Percentiles rank a stretch among this genome's conserved stretches.
These are phyloP conservation scores for Fraxinus xanthoxyloides DNA, from an alignment of 305 asterid species.

Conservation along the genomic window DNA sequence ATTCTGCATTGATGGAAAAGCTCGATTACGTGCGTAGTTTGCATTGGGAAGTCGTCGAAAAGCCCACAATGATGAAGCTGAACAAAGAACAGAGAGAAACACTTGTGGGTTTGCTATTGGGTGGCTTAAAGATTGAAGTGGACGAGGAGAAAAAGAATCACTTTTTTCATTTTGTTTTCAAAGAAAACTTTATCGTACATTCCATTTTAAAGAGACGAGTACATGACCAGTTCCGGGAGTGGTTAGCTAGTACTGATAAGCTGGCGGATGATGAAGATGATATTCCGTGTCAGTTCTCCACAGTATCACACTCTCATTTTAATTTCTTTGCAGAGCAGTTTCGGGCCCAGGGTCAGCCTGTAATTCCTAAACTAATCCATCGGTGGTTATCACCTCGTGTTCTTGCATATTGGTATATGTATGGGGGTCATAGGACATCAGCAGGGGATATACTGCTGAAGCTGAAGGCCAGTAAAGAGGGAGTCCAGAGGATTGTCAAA, in stretches of 20 bases:
- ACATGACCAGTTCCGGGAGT: slow-evolving; percentile 65
- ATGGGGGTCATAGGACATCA: slow-evolving; percentile 72
- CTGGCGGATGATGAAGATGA: slow-evolving; percentile 29
- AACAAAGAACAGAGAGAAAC: slow-evolving; percentile 76
- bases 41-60: slow-evolving; percentile 40
- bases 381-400: slow-evolving; percentile 87
- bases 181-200: slow-evolving; percentile 52
- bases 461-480: slow-evolving; percentile 60
- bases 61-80: slow-evolving; percentile 52
- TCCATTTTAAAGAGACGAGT: slow-evolving; percentile 50
- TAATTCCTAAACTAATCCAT: slow-evolving; percentile 72
- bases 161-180: slow-evolving; percentile 48
- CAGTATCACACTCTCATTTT: slow-evolving; percentile 58
- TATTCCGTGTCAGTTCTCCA: slow-evolving; percentile 46
- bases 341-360: slow-evolving; percentile 52
- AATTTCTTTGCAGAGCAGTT: slow-evolving; percentile 75
- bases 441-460: slow-evolving; percentile 77
- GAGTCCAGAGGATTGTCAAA: slow-evolving; percentile 47
- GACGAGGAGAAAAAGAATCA: slow-evolving; percentile 43
- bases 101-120: slow-evolving; percentile 67
- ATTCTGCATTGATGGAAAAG: slow-evolving; percentile 59
- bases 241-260: slow-evolving; percentile 44
- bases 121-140: slow-evolving; percentile 56
- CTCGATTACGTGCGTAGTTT: slow-evolving; percentile 41
- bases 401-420: slow-evolving; percentile 97